These are phyloP conservation scores for Nissolia schottii DNA, from an alignment of 306 rosid species.

Conservation along the genomic window DNA sequence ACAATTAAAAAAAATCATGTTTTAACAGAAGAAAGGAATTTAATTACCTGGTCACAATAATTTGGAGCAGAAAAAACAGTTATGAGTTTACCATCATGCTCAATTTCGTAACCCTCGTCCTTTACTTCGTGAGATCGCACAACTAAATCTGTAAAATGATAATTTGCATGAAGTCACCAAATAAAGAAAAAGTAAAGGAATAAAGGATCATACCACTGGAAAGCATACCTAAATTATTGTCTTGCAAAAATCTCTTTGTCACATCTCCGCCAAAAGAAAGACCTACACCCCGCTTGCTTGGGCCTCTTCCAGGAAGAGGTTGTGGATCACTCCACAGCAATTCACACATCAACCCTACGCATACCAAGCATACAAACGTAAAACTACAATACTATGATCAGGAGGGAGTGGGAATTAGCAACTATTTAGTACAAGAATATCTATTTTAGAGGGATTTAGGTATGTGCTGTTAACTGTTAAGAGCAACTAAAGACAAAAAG, in stretches of 20 bases:
- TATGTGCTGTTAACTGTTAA: neutral
- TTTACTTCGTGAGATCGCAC: constrained; percentile 99
- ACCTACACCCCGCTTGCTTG: constrained; percentile 98
- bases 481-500: constrained; percentile 9
- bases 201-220: neutral
- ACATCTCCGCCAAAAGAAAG: constrained; percentile 93
- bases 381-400: neutral
- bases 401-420: neutral
- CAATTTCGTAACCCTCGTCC: constrained; percentile 97
- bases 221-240: constrained; percentile 76
- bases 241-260: constrained; percentile 82
- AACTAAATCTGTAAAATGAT: constrained; percentile 64
- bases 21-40: neutral
- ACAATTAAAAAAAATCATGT: neutral
- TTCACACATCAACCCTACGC: constrained; percentile 94
- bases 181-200: neutral
- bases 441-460: neutral
- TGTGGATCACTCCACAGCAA: constrained; percentile 99
- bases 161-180: constrained; percentile 15
- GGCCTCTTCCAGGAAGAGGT: constrained; percentile 90
- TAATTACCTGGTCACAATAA: constrained; percentile 95
- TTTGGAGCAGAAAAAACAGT: constrained; percentile 99
- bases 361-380: constrained; percentile 14
- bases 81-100: constrained; percentile 95
- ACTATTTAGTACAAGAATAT: neutral